A percentile compares a stretch with the other conserved stretches of the same genome.
Evolutionary conservation across 2,329 filamentous ascomycete genomes (phyloP).

Genomic region (Exophiala sideris): DNA sequence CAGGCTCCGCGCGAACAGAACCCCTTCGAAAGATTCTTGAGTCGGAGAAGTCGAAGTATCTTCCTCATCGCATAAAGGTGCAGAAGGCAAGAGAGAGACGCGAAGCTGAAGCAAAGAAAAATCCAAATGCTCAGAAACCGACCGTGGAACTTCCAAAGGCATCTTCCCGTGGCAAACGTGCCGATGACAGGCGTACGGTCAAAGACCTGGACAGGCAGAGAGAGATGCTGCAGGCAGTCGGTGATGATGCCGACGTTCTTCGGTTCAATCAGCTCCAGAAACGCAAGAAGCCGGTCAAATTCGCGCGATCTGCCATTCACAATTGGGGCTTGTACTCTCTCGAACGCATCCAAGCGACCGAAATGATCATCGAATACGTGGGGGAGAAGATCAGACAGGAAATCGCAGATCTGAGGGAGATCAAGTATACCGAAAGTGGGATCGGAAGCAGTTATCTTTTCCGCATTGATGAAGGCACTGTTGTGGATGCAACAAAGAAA

Average conservation of each 20-base stretch:
- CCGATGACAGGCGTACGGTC: constrained; percentile 89
- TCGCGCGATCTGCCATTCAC: constrained; percentile 94
- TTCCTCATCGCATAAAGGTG: constrained; percentile 95
- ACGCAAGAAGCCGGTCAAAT: constrained; percentile 98
- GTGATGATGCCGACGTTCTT: constrained; percentile 76
- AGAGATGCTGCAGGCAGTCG: constrained; percentile 63
- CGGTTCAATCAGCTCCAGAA: constrained; percentile 99
- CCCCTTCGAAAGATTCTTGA: constrained; percentile 94
- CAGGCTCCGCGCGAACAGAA: constrained; percentile 86
- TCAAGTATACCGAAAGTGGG: constrained; percentile 88
- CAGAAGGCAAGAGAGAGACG: constrained; percentile 87
- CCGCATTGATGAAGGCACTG: constrained; percentile 94
- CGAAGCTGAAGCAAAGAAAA: constrained; percentile 66
- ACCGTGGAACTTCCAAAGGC: constrained; percentile 82
- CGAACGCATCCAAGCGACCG: constrained; percentile 93
- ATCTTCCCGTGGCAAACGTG: constrained; percentile 87
- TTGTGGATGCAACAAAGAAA: constrained; percentile 97
- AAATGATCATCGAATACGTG: constrained; percentile 99
- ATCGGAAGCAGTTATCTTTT: constrained; percentile 98
- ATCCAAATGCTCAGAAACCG: constrained; percentile 67
- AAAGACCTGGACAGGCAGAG: constrained; percentile 96
- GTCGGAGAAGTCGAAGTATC: constrained; percentile 95
- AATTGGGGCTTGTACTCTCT: constrained; percentile 98
- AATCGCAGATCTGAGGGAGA: constrained; percentile 93
- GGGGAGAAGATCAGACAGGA: constrained; percentile 96